These are phyloP conservation scores for Tricholoma sp. DNA, from an alignment of 768 basidiomycete species.

Conservation along the genomic window DNA sequence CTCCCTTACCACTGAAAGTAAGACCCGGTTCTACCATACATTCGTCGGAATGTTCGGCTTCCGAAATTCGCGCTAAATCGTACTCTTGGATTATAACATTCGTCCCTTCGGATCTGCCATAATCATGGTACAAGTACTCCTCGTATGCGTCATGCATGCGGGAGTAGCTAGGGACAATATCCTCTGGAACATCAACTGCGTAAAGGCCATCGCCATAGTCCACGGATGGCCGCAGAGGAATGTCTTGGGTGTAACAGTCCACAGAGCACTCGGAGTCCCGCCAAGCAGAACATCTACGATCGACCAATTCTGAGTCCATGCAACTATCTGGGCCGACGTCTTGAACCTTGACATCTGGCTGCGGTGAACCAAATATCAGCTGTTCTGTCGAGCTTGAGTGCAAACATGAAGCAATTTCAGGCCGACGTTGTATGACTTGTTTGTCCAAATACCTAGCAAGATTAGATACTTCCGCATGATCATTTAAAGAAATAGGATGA, in stretches of 20 bases:
- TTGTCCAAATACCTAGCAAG: background rate
- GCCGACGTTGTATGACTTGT: background rate
- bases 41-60: background rate
- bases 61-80: background rate
- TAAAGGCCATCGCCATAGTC: background rate
- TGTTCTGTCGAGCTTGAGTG: background rate
- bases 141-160: background rate
- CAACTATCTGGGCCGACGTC: background rate
- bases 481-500: background rate
- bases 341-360: background rate
- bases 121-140: background rate
- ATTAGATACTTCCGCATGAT: background rate
- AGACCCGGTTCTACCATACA: background rate
- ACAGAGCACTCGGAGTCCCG: background rate
- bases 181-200: background rate
- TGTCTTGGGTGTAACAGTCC: background rate
- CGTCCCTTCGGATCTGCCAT: background rate
- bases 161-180: background rate
- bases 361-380: background rate
- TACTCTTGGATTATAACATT: background rate
- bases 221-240: background rate
- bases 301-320: background rate
- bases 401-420: background rate
- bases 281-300: background rate
- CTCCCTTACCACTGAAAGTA: background rate